A percentile compares a stretch with the other conserved stretches of the same genome.
Conservation (phyloP, 2,329 filamentous ascomycete genomes). For the Neocatenulostroma microsporum region DNA sequence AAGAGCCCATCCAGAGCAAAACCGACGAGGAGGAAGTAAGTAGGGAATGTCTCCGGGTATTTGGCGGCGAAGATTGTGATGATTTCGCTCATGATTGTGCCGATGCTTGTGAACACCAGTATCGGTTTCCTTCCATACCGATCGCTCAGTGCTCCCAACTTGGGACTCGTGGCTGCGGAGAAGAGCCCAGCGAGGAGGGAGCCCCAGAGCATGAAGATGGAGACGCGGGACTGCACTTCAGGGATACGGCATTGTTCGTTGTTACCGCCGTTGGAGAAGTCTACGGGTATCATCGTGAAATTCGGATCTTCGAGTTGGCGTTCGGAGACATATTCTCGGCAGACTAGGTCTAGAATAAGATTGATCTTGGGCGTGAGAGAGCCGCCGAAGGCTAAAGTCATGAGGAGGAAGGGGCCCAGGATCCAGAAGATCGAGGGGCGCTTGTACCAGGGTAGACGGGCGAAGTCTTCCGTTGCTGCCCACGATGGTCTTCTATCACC, state of each 20-base stretch:
- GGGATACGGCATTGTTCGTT: conserved; percentile 75
- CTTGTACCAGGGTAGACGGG: conserved; percentile 54
- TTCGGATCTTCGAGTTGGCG: conserved; percentile 50
- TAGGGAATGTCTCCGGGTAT: conserved; percentile 63
- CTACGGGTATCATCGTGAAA: conserved; percentile 55
- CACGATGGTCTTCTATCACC: conserved; percentile 14
- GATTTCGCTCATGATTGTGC: conserved; percentile 66
- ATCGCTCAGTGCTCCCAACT: conserved; percentile 78
- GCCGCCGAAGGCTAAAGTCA: conserved; percentile 79
- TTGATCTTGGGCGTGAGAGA: conserved; percentile 81
- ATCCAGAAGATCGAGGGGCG: conserved; percentile 71
- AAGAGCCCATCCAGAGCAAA: conserved; percentile 72
- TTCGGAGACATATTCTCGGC: conserved; percentile 72
- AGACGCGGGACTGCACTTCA: conserved; percentile 67
- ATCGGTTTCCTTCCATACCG: conserved; percentile 71
- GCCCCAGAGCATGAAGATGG: conserved; percentile 69
- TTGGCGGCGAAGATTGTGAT: conserved; percentile 71
- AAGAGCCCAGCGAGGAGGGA: conserved; percentile 67
- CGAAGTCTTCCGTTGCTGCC: conserved; percentile 44
- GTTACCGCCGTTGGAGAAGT: conserved; percentile 54
- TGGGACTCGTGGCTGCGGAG: conserved; percentile 73
- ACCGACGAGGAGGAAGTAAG: conserved; percentile 72
- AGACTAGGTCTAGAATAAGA: conserved; percentile 75
- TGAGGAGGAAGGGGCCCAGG: conserved; percentile 68
- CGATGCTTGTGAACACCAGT: conserved; percentile 63